Conservation (phyloP, 306 rosid species). For the Abrus pulchellus region DNA sequence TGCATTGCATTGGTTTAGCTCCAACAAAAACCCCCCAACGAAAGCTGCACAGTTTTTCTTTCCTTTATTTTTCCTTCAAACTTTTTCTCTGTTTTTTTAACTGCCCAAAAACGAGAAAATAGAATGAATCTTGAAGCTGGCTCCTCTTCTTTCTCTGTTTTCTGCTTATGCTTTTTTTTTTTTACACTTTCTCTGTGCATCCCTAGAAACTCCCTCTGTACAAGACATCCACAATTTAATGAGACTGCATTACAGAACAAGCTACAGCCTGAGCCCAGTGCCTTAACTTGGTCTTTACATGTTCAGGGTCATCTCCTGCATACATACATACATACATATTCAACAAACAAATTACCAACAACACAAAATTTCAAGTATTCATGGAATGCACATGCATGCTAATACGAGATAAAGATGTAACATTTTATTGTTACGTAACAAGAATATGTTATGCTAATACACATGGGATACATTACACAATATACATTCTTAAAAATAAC, state of each 20-base stretch:
- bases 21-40: conserved; percentile 1
- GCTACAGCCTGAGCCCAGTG: conserved; percentile 99
- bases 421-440: no score
- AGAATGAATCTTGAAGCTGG: conserved; percentile 12
- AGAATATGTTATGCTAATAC: no score
- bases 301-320: conserved; percentile 88
- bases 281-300: conserved; percentile 84
- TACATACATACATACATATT: no score
- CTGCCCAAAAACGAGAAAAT: neutral
- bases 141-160: neutral
- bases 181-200: neutral
- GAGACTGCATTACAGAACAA: conserved; percentile 87
- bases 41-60: conserved; percentile 15
- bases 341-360: no score
- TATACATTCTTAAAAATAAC: no score
- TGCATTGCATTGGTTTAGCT: conserved; percentile 19
- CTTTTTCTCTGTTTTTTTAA: neutral
- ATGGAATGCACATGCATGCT: no score
- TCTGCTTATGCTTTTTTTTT: neutral
- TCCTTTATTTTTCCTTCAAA: no score
- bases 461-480: no score
- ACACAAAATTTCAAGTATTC: no score
- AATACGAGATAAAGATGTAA: no score
- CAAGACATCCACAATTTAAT: conserved; percentile 53
- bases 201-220: conserved; percentile 52